phyloP scores from a whole-genome alignment of 2,329 filamentous ascomycete genomes.

The Didymella lethalis region DNA sequence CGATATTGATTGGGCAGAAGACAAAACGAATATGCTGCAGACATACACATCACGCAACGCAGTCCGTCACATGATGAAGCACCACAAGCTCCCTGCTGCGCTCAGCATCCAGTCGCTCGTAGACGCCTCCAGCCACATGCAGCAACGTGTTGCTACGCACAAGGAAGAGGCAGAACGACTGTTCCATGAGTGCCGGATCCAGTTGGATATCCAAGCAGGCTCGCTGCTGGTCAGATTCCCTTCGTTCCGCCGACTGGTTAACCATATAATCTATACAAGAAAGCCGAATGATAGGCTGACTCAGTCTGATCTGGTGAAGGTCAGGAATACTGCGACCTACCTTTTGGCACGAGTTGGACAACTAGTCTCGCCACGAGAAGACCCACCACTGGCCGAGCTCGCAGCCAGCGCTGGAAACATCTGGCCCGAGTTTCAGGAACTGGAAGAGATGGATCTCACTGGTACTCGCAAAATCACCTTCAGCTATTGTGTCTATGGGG shows the following conservation, averaged over 20 bases:
- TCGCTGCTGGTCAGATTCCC: slow-evolving; percentile 44
- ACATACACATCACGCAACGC: slow-evolving; percentile 84
- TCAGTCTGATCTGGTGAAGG: slow-evolving; percentile 27
- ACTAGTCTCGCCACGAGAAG: slow-evolving; percentile 58
- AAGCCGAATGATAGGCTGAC: slow-evolving; percentile 20
- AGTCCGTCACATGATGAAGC: slow-evolving; percentile 70
- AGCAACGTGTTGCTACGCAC: slow-evolving; percentile 60
- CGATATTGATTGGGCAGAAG: slow-evolving; percentile 78
- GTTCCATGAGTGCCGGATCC: slow-evolving; percentile 58
- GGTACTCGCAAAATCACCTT: slow-evolving; percentile 11
- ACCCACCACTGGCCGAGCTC: slow-evolving; percentile 55
- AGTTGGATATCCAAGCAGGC: slow-evolving; percentile 53
- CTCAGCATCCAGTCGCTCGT: slow-evolving; percentile 69
- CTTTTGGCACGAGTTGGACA: slow-evolving; percentile 59
- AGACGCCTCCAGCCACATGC: slow-evolving; percentile 54
- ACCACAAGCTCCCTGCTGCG: slow-evolving; percentile 71
- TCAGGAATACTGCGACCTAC: slow-evolving; percentile 49
- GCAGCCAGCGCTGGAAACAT: slow-evolving; percentile 51
- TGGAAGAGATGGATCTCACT: slow-evolving; percentile 1
- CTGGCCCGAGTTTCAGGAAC: slow-evolving; percentile 48
- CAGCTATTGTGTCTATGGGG: slow-evolving; percentile 31
- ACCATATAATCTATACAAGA: slow-evolving; percentile 14
- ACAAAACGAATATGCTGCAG: slow-evolving; percentile 79
- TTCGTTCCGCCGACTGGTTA: slow-evolving; percentile 30
- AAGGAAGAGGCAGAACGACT: slow-evolving; percentile 64